phyloP scores from a whole-genome alignment of 176 grass and related monocot species.

The Oryza meridionalis region DNA sequence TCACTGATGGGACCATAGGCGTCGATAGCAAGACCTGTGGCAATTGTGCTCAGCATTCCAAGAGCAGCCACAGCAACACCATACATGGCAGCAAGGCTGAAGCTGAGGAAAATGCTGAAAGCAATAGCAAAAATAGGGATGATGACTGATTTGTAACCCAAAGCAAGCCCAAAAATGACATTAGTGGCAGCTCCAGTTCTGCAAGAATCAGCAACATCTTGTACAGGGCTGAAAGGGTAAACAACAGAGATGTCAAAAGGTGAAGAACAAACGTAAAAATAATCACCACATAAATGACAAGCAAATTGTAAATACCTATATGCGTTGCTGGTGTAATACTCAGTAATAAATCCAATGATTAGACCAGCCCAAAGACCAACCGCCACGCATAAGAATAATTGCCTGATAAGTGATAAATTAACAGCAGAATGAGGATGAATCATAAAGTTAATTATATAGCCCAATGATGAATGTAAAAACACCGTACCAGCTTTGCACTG shows the following conservation, averaged over 20 bases:
- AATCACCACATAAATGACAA: not conserved
- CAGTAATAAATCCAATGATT: constrained; percentile 60
- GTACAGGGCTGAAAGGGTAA: constrained; percentile 57
- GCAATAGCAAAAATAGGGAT: constrained; percentile 67
- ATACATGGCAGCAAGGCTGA: constrained; percentile 74
- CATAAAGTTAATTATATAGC: not conserved
- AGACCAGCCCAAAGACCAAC: constrained; percentile 69
- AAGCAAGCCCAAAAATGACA: constrained; percentile 65
- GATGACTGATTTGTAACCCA: constrained; percentile 73
- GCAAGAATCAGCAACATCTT: constrained; percentile 66
- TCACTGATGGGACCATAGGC: constrained; percentile 72
- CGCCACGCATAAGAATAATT: constrained; percentile 63
- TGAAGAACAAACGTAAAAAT: not conserved
- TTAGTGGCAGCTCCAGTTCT: constrained; percentile 74
- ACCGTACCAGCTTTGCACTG: constrained; percentile 47
- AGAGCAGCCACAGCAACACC: constrained; percentile 71
- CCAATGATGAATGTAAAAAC: not conserved
- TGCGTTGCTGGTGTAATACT: constrained; percentile 70
- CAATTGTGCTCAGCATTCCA: constrained; percentile 73
- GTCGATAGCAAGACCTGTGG: constrained; percentile 66
- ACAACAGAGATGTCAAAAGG: constrained; percentile 5
- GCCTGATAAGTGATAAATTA: constrained; percentile 53
- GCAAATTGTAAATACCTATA: constrained; percentile 43
- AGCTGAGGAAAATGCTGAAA: constrained; percentile 61
- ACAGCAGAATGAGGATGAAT: not conserved